phyloP scores from a whole-genome alignment of 2,329 filamentous ascomycete genomes.

The Lithohypha guttulata region DNA sequence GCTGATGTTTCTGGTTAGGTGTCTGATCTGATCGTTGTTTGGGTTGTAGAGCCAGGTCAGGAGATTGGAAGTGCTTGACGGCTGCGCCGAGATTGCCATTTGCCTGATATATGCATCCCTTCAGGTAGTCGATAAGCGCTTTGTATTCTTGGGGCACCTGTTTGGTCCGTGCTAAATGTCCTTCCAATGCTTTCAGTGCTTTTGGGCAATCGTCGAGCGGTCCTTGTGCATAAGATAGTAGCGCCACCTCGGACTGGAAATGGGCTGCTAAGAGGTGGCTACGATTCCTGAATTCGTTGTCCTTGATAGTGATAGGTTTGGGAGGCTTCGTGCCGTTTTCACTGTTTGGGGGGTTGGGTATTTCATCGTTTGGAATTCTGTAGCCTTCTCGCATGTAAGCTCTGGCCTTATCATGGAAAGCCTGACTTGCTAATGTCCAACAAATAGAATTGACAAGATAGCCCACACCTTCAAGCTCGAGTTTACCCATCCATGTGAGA shows the following conservation, averaged over 20 bases:
- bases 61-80: conserved; percentile 49
- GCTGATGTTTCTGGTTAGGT: conserved; percentile 9
- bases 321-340: conserved; percentile 28
- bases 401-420: conserved; percentile 43
- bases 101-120: conserved; percentile 65
- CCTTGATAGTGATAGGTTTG: conserved; percentile 18
- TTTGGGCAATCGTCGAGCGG: conserved; percentile 51
- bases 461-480: conserved; percentile 49
- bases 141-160: conserved; percentile 33
- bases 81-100: conserved; percentile 62
- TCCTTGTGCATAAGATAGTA: conserved; percentile 58
- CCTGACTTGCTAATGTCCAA: conserved; percentile 44
- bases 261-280: conserved; percentile 52
- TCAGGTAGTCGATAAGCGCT: conserved; percentile 58
- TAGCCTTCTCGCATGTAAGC: conserved; percentile 49
- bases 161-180: conserved; percentile 32
- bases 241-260: conserved; percentile 58
- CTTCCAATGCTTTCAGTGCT: conserved; percentile 14
- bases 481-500: conserved; percentile 50
- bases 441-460: conserved; percentile 49
- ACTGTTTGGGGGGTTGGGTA: conserved; percentile 25
- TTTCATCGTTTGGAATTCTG: conserved; percentile 21
- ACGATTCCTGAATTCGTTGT: conserved; percentile 41
- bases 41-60: not conserved
- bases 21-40: conserved; percentile 5